phyloP scores from a whole-genome alignment of 768 basidiomycete species.

The Chlorophyllum brunneum region DNA sequence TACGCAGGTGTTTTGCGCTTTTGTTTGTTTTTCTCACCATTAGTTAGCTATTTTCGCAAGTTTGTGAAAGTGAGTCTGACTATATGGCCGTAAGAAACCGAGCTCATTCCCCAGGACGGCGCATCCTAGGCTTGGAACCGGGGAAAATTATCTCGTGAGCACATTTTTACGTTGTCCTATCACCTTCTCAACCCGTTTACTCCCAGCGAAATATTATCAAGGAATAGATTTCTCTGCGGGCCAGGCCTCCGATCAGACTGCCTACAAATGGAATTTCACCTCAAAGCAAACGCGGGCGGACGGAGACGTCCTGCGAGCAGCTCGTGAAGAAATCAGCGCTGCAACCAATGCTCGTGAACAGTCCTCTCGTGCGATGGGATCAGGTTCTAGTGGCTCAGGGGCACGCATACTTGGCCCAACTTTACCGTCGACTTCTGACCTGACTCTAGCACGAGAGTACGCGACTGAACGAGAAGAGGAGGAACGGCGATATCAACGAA shows the following conservation, averaged over 20 bases:
- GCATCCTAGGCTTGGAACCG: slow-evolving; percentile 70
- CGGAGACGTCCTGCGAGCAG: slow-evolving; percentile 49
- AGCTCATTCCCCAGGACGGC: slow-evolving; percentile 4
- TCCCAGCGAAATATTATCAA: slow-evolving; percentile 34
- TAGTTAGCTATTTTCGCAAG: slow-evolving; percentile 81
- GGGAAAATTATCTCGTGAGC: slow-evolving; percentile 65
- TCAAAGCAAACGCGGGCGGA: slow-evolving; percentile 62
- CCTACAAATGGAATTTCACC: slow-evolving; percentile 87
- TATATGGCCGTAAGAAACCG: slow-evolving; percentile 4
- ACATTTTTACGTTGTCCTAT: not conserved
- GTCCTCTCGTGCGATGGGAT: slow-evolving; percentile 15
- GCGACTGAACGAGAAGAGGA: slow-evolving; percentile 46
- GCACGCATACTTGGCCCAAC: slow-evolving; percentile 54
- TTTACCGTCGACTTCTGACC: slow-evolving; percentile 65
- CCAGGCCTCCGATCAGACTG: slow-evolving; percentile 66
- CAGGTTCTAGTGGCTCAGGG: slow-evolving; percentile 22
- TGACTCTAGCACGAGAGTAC: slow-evolving; percentile 65
- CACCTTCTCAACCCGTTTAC: not conserved
- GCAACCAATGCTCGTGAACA: slow-evolving; percentile 36
- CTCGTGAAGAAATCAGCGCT: slow-evolving; percentile 55
- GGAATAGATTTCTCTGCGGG: slow-evolving; percentile 54
- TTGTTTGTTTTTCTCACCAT: slow-evolving; percentile 25
- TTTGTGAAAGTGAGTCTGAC: slow-evolving; percentile 67
- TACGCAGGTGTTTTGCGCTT: slow-evolving; percentile 28
- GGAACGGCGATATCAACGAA: slow-evolving; percentile 57